phyloP scores from a whole-genome alignment of 139 green algal species.

The Astrephomene gubernaculifera region DNA sequence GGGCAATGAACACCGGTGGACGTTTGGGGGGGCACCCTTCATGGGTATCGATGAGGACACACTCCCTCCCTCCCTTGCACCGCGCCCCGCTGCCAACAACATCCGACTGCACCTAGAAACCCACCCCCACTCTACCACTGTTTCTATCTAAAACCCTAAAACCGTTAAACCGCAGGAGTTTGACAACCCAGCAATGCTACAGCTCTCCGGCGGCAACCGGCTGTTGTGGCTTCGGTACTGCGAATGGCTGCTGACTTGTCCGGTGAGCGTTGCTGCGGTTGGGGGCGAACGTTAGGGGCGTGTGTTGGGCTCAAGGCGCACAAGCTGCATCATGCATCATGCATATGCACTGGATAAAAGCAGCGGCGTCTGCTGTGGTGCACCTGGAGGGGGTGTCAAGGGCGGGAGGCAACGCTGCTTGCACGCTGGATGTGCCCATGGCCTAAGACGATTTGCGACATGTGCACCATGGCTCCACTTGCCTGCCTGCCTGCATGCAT shows the following conservation, averaged over 20 bases:
- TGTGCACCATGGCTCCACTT: neutral
- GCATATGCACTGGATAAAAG: neutral
- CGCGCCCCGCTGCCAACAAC: too few relatives aligned
- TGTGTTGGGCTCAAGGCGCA: neutral
- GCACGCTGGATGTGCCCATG: too few relatives aligned
- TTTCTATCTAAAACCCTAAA: neutral
- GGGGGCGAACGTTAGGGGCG: neutral
- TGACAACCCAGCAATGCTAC: conserved; percentile 37
- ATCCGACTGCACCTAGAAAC: too few relatives aligned
- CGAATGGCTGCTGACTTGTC: conserved; percentile 70
- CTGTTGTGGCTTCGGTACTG: conserved; percentile 54
- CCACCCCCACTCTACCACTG: too few relatives aligned
- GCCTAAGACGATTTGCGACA: too few relatives aligned
- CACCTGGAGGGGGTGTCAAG: too few relatives aligned
- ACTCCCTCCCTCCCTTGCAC: too few relatives aligned
- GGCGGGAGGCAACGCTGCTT: too few relatives aligned
- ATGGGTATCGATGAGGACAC: too few relatives aligned
- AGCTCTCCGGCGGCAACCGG: conserved; percentile 22
- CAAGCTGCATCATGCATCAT: neutral
- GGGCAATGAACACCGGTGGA: too few relatives aligned
- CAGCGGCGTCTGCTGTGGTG: neutral
- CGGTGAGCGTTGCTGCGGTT: conserved; percentile 14
- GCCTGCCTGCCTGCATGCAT: neutral
- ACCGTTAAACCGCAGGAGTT: neutral
- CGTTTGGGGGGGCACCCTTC: too few relatives aligned